A percentile compares a stretch with the other conserved stretches of the same genome.
These are phyloP conservation scores for Margaritispora aquatica DNA, from an alignment of 495 filamentous ascomycete genomes.

Conservation along the genomic window DNA sequence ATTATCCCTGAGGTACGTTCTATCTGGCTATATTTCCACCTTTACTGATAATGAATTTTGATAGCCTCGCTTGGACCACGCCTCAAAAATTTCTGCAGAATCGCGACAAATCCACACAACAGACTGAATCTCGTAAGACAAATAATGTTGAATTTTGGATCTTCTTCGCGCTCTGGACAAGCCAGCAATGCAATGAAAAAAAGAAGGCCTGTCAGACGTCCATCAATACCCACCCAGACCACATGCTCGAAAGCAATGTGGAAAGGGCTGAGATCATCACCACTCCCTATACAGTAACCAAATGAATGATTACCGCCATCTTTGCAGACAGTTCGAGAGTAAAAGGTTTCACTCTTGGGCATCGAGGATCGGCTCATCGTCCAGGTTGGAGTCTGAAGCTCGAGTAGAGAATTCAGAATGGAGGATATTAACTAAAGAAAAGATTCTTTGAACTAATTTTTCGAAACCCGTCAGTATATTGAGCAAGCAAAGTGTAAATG, in stretches of 20 bases:
- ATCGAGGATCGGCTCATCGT: conserved; percentile 65
- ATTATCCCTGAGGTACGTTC: no score
- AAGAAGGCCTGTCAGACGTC: conserved; percentile 59
- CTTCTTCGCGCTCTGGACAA: conserved; percentile 22
- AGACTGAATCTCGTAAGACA: no score
- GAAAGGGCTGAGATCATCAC: conserved; percentile 68
- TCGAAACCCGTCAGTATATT: background rate
- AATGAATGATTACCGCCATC: conserved; percentile 29
- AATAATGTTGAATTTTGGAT: background rate
- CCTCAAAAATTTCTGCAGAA: no score
- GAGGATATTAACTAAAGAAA: conserved; percentile 44
- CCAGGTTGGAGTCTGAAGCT: conserved; percentile 73
- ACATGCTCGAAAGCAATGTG: conserved; percentile 57
- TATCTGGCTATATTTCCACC: no score
- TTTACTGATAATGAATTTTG: no score
- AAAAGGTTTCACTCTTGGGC: conserved; percentile 65
- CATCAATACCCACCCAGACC: conserved; percentile 59
- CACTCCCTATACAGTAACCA: conserved; percentile 48
- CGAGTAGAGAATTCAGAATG: conserved; percentile 43
- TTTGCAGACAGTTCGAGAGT: conserved; percentile 47
- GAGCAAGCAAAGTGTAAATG: no score
- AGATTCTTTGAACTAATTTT: conserved; percentile 39
- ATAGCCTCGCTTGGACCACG: no score
- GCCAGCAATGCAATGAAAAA: conserved; percentile 27
- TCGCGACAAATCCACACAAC: no score